Conservation (phyloP, 2,329 filamentous ascomycete species). For the Aspergillus floridensis region DNA sequence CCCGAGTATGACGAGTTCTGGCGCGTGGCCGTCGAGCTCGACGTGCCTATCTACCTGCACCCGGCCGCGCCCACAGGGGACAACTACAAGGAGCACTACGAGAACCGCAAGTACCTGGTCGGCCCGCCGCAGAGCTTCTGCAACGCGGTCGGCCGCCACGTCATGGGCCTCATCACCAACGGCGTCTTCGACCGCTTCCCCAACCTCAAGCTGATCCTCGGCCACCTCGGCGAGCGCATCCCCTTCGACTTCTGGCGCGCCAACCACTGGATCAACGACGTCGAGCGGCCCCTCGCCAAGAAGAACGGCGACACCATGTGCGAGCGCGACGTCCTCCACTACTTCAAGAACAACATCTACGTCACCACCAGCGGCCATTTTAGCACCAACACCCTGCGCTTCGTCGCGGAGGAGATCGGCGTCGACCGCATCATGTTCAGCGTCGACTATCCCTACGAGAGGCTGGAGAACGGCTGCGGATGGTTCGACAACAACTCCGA, state of each 20-base stretch:
- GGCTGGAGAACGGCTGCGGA: conserved; percentile 33
- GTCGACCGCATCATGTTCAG: conserved; percentile 32
- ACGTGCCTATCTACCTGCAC: conserved; percentile 62
- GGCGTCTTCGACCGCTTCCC: conserved; percentile 5
- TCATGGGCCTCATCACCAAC: conserved; percentile 4
- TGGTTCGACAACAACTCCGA: conserved; percentile 33
- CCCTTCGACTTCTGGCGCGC: conserved; percentile 6
- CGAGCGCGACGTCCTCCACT: conserved; percentile 37
- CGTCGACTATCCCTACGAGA: conserved; percentile 32
- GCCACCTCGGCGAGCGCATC: conserved; percentile 4
- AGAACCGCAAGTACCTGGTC: conserved; percentile 55
- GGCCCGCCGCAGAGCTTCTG: conserved; percentile 57
- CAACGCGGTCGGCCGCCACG: conserved; percentile 44
- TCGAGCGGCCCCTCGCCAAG: conserved; percentile 21
- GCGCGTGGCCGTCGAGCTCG: conserved; percentile 53
- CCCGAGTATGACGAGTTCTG: conserved; percentile 58
- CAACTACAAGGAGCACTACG: conserved; percentile 54
- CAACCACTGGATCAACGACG: conserved; percentile 28
- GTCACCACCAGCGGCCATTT: conserved; percentile 36
- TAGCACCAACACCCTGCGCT: conserved; percentile 30
- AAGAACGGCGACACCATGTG: conserved; percentile 21
- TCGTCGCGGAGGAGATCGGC: conserved; percentile 26
- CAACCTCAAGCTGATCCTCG: not conserved
- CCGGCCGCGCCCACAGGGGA: conserved; percentile 54
- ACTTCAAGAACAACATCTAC: conserved; percentile 34